phyloP scores from a whole-genome alignment of 1,284 basidiomycete species.

The Trametes sp. region DNA sequence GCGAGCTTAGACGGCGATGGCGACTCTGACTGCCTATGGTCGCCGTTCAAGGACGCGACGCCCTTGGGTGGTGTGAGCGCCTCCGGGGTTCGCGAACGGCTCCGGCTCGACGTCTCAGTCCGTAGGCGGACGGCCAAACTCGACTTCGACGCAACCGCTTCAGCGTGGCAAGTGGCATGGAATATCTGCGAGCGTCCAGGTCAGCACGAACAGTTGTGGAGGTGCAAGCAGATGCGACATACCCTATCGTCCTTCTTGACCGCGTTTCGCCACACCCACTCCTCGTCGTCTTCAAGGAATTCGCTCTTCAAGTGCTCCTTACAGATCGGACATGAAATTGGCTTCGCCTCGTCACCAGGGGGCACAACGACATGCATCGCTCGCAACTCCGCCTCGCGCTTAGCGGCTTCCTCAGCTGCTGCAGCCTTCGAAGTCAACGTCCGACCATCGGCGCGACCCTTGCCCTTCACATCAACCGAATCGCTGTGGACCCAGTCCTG shows the following conservation, averaged over 20 bases:
- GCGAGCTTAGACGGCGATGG: constrained; percentile 57
- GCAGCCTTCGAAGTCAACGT: constrained; percentile 61
- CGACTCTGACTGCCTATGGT: constrained; percentile 44
- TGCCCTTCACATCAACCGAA: constrained; percentile 65
- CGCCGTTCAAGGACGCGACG: constrained; percentile 23
- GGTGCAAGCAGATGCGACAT: constrained; percentile 41
- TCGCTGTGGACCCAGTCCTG: constrained; percentile 89
- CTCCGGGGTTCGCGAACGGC: constrained; percentile 79
- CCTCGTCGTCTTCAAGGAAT: constrained; percentile 96
- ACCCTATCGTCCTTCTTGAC: constrained; percentile 84
- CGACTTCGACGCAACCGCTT: constrained; percentile 69
- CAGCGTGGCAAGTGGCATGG: constrained; percentile 92
- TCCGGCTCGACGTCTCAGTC: constrained; percentile 62
- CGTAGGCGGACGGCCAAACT: constrained; percentile 71
- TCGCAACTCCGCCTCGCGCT: constrained; percentile 77
- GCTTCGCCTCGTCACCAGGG: constrained; percentile 81
- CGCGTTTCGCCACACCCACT: constrained; percentile 98
- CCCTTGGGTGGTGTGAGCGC: constrained; percentile 54
- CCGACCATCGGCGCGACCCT: constrained; percentile 63
- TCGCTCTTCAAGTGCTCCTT: constrained; percentile 94
- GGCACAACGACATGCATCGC: constrained; percentile 89
- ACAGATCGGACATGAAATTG: constrained; percentile 93
- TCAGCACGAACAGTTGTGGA: constrained; percentile 8
- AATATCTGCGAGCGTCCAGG: constrained; percentile 63
- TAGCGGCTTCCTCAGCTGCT: constrained; percentile 71